Evolutionary conservation across 2,329 filamentous ascomycete genomes (phyloP).

Genomic region (Elsinoe ampelina): DNA sequence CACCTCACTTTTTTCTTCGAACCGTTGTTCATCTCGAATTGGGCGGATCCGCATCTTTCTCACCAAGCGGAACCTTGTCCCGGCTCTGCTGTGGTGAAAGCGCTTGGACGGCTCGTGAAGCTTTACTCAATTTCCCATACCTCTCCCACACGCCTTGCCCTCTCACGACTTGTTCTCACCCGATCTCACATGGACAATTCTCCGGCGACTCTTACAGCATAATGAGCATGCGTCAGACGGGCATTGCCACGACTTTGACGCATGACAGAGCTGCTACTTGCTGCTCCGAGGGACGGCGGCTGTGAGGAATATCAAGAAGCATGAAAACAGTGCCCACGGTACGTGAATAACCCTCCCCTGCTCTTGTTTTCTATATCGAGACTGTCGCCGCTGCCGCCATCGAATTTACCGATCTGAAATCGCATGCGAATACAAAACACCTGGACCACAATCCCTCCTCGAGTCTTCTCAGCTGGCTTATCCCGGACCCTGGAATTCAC

Average conservation of each 20-base stretch:
- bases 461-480: slow-evolving; percentile 3
- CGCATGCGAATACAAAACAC: neutral
- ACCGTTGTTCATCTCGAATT: slow-evolving; percentile 10
- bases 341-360: slow-evolving; percentile 19
- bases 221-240: slow-evolving; percentile 9
- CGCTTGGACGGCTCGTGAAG: slow-evolving; percentile 11
- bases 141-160: neutral
- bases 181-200: neutral
- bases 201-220: neutral
- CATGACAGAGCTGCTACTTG: slow-evolving; percentile 11
- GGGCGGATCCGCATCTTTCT: neutral
- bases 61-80: slow-evolving; percentile 11
- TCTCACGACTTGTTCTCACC: neutral
- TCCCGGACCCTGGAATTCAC: slow-evolving; percentile 6
- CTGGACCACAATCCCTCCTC: neutral
- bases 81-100: neutral
- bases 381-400: slow-evolving; percentile 11
- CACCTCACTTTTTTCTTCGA: neutral
- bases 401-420: neutral
- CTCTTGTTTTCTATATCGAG: slow-evolving; percentile 4
- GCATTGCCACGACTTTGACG: slow-evolving; percentile 6
- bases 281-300: slow-evolving; percentile 12
- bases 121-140: slow-evolving; percentile 8
- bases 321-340: slow-evolving; percentile 41
- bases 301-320: slow-evolving; percentile 25